These are phyloP conservation scores for Huntiella moniliformis DNA, from an alignment of 2,329 filamentous ascomycete genomes.

Conservation along the genomic window DNA sequence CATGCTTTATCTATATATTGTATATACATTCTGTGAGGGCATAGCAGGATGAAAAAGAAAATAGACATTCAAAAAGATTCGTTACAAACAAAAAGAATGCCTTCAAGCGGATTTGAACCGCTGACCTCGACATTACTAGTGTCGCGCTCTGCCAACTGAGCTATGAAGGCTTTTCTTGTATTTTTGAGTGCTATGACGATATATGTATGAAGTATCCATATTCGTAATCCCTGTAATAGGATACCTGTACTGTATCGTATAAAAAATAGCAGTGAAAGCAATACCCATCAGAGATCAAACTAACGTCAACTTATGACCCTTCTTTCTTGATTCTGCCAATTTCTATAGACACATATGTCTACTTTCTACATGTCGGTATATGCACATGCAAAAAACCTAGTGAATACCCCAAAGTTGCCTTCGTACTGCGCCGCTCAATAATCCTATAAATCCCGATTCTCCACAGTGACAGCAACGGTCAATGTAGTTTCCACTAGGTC, in stretches of 20 bases:
- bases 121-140: conserved; percentile 12
- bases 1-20: too few relatives aligned
- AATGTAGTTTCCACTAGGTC: too few relatives aligned
- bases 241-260: background rate
- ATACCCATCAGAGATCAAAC: background rate
- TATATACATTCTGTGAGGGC: too few relatives aligned
- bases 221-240: background rate
- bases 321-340: too few relatives aligned
- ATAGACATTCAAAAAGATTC: background rate
- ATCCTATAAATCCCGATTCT: too few relatives aligned
- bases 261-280: background rate
- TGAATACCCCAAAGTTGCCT: too few relatives aligned
- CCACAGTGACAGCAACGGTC: too few relatives aligned
- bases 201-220: background rate
- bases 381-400: too few relatives aligned
- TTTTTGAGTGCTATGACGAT: background rate
- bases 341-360: too few relatives aligned
- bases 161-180: conserved; percentile 7
- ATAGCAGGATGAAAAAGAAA: too few relatives aligned
- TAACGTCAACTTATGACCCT: background rate
- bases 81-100: background rate
- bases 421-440: too few relatives aligned
- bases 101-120: conserved; percentile 11
- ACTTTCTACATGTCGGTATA: too few relatives aligned
- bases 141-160: conserved; percentile 11